phyloP scores from a whole-genome alignment of 495 filamentous ascomycete genomes.

The Hypoxylon lenormandii region DNA sequence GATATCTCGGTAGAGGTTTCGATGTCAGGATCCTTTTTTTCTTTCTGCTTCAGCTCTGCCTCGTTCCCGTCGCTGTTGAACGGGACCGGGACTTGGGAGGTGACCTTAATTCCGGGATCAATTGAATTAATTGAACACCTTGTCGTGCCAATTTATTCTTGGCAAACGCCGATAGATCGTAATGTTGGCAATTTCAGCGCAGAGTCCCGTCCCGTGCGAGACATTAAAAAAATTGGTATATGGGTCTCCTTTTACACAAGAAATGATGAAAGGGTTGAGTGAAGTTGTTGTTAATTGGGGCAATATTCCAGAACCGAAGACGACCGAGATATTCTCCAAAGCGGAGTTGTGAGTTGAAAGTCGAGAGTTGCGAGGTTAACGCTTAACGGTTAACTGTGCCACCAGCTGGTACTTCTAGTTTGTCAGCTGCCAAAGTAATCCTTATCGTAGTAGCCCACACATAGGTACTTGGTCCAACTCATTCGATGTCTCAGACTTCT shows the following conservation, averaged over 20 bases:
- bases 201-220: slow-evolving; percentile 12
- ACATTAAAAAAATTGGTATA: slow-evolving; percentile 6
- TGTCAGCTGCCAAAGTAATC: background rate
- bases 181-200: background rate
- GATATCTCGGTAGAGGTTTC: slow-evolving; percentile 37
- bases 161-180: slow-evolving; percentile 11
- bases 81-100: slow-evolving; percentile 10
- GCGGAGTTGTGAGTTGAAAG: background rate
- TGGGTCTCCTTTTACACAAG: background rate
- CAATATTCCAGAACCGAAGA: too few species aligned
- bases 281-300: background rate
- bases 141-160: slow-evolving; percentile 33
- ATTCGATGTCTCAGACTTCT: too few species aligned
- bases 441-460: background rate
- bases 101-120: slow-evolving; percentile 27
- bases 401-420: background rate
- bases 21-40: slow-evolving; percentile 1
- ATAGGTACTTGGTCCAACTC: too few species aligned
- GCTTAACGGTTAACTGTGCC: background rate
- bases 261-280: background rate
- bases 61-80: slow-evolving; percentile 10
- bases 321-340: background rate
- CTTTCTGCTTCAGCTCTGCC: slow-evolving; percentile 22
- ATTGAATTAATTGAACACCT: slow-evolving; percentile 42
- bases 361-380: too few species aligned